phyloP scores from a whole-genome alignment of 2,329 filamentous ascomycete species.

The Teratosphaeria gauchensis region DNA sequence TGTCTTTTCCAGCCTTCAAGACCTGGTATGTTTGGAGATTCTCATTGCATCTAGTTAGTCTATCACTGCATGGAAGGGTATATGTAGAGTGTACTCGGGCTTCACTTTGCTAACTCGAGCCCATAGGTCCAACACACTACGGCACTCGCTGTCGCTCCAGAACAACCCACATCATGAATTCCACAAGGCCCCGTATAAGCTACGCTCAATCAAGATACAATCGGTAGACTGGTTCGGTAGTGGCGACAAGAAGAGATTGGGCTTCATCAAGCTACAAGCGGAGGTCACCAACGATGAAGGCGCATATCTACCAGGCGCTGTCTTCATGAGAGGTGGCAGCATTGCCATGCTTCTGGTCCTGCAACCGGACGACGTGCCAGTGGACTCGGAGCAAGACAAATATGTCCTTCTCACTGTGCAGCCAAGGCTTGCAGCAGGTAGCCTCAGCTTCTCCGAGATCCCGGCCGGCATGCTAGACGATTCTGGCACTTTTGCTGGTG shows the following conservation, averaged over 20 bases:
- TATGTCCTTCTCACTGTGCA: constrained; percentile 47
- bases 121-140: constrained; percentile 33
- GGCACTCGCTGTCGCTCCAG: constrained; percentile 41
- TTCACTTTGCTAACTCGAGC: background rate
- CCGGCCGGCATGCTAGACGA: constrained; percentile 54
- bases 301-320: constrained; percentile 45
- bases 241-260: constrained; percentile 31
- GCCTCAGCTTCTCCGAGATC: constrained; percentile 46
- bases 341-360: constrained; percentile 49
- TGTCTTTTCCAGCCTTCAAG: constrained; percentile 45
- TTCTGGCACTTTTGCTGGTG: constrained; percentile 42
- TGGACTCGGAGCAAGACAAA: constrained; percentile 35
- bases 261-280: constrained; percentile 48
- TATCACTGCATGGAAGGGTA: too few species aligned
- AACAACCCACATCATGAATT: constrained; percentile 39
- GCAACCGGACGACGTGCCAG: constrained; percentile 41
- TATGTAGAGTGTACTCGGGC: too few species aligned
- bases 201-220: constrained; percentile 46
- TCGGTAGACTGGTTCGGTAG: constrained; percentile 44
- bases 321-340: constrained; percentile 50
- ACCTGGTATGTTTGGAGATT: constrained; percentile 31
- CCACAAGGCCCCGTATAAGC: constrained; percentile 40
- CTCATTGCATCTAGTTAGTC: background rate
- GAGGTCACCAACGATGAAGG: constrained; percentile 43
- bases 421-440: constrained; percentile 47